phyloP scores from a whole-genome alignment of 2,329 filamentous ascomycete genomes.

The Pestalotiopsis sp. region DNA sequence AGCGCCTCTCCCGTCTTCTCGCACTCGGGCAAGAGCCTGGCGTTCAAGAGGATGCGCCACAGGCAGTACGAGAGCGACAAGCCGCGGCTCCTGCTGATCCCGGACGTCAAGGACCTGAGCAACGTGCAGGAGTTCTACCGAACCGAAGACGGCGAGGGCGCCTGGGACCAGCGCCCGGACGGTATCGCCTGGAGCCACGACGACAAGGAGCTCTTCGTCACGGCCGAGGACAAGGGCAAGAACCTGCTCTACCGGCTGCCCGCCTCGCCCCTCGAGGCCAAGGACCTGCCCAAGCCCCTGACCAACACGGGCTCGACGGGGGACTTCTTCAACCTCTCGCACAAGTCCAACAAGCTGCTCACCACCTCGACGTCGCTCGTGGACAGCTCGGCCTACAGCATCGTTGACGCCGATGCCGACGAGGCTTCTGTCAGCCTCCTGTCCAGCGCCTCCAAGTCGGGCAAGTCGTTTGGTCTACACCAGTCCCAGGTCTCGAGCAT shows the following conservation, averaged over 20 bases:
- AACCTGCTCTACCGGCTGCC: conserved; percentile 64
- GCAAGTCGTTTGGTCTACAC: conserved; percentile 67
- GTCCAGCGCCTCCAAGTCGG: conserved; percentile 45
- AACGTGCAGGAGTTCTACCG: conserved; percentile 65
- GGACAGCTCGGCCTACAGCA: conserved; percentile 71
- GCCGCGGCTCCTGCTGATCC: conserved; percentile 65
- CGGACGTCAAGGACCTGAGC: conserved; percentile 58
- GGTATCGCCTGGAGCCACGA: conserved; percentile 58
- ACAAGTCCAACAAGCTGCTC: conserved; percentile 53
- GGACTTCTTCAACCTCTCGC: conserved; percentile 54
- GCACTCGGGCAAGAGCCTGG: conserved; percentile 68
- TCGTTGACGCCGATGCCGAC: conserved; percentile 48
- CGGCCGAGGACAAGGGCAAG: conserved; percentile 70
- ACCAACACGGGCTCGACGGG: conserved; percentile 55
- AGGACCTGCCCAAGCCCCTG: conserved; percentile 49
- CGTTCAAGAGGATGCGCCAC: conserved; percentile 77
- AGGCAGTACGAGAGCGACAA: conserved; percentile 83
- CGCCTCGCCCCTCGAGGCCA: conserved; percentile 51
- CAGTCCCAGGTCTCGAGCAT: conserved; percentile 66
- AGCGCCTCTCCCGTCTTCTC: conserved; percentile 72
- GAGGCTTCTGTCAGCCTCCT: conserved; percentile 7
- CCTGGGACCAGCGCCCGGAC: conserved; percentile 62
- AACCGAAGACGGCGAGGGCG: conserved; percentile 63
- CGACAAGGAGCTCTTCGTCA: conserved; percentile 68
- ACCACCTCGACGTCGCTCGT: conserved; percentile 68